phyloP scores from a whole-genome alignment of 345 rosid species.

The Gossypium australe region DNA sequence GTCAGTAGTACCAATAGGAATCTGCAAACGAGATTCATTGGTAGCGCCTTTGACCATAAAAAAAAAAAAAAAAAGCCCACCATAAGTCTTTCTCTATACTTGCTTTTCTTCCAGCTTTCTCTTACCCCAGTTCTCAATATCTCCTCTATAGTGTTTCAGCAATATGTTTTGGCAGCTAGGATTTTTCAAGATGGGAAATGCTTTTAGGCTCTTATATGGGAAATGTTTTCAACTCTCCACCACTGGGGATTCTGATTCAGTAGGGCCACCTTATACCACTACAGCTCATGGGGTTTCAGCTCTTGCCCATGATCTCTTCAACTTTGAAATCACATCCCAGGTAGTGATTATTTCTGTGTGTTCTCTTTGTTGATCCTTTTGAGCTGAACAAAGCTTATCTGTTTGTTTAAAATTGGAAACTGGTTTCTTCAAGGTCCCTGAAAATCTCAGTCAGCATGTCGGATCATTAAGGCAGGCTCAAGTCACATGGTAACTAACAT shows the following conservation, averaged over 20 bases:
- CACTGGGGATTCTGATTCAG: constrained; percentile 32
- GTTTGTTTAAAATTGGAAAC: neutral
- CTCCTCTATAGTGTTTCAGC: neutral
- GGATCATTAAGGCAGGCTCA: constrained; percentile 82
- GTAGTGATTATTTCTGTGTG: constrained; percentile 24
- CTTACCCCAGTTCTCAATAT: neutral
- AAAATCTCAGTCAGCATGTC: constrained; percentile 56
- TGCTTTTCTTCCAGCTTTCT: neutral
- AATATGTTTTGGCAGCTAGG: neutral
- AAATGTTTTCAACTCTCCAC: constrained; percentile 41
- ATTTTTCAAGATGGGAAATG: constrained; percentile 51
- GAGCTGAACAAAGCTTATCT: neutral
- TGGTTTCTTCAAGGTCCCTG: constrained; percentile 53
- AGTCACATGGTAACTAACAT: constrained; percentile 66
- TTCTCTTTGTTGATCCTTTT: neutral
- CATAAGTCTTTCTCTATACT: neutral
- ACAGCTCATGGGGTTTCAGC: constrained; percentile 64
- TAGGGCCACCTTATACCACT: constrained; percentile 48
- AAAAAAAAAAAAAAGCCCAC: neutral
- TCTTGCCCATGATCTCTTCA: constrained; percentile 64
- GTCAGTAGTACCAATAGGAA: neutral
- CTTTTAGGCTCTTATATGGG: constrained; percentile 38
- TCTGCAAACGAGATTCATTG: neutral
- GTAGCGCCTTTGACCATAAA: too few relatives aligned
- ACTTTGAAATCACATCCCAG: constrained; percentile 78